These are phyloP conservation scores for Macrocystidia cucumis DNA, from an alignment of 1,284 basidiomycete genomes.

Conservation along the genomic window DNA sequence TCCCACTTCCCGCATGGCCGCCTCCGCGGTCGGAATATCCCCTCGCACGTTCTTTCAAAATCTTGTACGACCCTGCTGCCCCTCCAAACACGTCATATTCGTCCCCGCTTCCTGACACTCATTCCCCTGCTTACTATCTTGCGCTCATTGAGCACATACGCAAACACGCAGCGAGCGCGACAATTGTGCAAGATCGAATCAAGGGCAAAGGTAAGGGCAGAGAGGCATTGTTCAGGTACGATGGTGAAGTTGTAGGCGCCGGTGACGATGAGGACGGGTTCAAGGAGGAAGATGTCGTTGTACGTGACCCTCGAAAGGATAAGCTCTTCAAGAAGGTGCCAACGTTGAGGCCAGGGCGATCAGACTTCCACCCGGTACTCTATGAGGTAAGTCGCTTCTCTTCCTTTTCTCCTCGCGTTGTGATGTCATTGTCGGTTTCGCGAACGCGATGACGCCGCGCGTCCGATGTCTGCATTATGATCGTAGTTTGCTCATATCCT, in stretches of 20 bases:
- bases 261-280: conserved; percentile 26
- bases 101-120: conserved; percentile 2
- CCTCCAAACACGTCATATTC: conserved; percentile 12
- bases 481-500: conserved; percentile 5
- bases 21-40: conserved; percentile 29
- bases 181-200: conserved; percentile 35
- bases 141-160: conserved; percentile 47
- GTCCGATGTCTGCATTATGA: no score
- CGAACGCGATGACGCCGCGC: no score
- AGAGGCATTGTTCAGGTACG: conserved; percentile 47
- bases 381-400: conserved; percentile 51
- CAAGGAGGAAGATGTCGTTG: conserved; percentile 27
- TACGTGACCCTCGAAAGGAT: conserved; percentile 52
- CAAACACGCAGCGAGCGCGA: conserved; percentile 20
- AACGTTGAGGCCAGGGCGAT: conserved; percentile 27
- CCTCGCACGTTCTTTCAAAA: conserved; percentile 40
- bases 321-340: conserved; percentile 26
- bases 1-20: conserved; percentile 23
- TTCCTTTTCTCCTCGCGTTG: no score
- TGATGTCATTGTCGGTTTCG: no score
- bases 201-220: conserved; percentile 58
- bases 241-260: conserved; percentile 42
- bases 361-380: conserved; percentile 38
- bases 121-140: conserved; percentile 26
- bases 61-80: conserved; percentile 54